phyloP scores from a whole-genome alignment of 768 basidiomycete species.

The Psilocybe tampanensis region DNA sequence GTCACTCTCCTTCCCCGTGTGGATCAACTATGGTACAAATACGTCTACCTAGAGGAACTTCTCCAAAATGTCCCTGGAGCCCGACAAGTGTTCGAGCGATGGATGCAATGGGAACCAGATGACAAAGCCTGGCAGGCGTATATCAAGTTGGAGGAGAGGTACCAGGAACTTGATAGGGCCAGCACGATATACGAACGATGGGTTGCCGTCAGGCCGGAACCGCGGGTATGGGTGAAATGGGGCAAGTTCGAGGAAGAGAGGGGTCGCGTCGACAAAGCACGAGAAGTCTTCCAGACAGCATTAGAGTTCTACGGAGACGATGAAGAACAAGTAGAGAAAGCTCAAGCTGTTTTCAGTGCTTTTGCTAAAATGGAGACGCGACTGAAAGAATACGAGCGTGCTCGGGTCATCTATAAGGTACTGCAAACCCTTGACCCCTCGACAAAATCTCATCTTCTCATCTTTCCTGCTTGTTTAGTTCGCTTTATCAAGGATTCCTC shows the following conservation, averaged over 20 bases:
- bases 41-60: slow-evolving; percentile 97
- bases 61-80: slow-evolving; percentile 96
- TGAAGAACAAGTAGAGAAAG: slow-evolving; percentile 92
- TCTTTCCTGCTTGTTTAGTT: slow-evolving; percentile 54
- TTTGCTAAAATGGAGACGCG: slow-evolving; percentile 99
- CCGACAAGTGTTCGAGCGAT: slow-evolving; percentile 96
- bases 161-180: slow-evolving; percentile 88
- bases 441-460: background rate
- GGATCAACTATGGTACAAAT: slow-evolving; percentile 99
- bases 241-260: slow-evolving; percentile 88
- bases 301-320: slow-evolving; percentile 90
- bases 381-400: slow-evolving; percentile 94
- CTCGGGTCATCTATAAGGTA: slow-evolving; percentile 96
- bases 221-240: slow-evolving; percentile 83
- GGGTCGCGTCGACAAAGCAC: slow-evolving; percentile 70
- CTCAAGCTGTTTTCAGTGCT: slow-evolving; percentile 89
- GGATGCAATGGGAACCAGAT: slow-evolving; percentile 99
- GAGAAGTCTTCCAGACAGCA: slow-evolving; percentile 90
- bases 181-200: slow-evolving; percentile 93
- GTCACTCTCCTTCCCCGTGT: slow-evolving; percentile 96
- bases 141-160: slow-evolving; percentile 96
- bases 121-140: slow-evolving; percentile 99
- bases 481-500: slow-evolving; percentile 89
- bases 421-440: slow-evolving; percentile 13
- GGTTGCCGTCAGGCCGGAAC: slow-evolving; percentile 80